A percentile compares a stretch with the other conserved stretches of the same genome.
Conservation (phyloP, 371 early-diverging fungal species). For the Batkoa obscura region DNA sequence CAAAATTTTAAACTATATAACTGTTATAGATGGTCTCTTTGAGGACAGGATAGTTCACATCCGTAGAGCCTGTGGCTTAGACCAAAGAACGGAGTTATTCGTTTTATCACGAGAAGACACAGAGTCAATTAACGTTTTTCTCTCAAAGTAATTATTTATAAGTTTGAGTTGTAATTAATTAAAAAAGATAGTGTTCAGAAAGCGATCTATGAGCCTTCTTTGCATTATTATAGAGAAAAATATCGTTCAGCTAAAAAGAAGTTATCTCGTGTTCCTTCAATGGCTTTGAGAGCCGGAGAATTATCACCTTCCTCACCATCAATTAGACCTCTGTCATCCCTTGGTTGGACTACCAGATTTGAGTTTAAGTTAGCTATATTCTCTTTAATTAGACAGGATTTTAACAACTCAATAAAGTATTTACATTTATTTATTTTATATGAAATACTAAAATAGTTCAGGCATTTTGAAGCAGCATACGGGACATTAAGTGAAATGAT, state of each 20-base stretch:
- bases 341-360: conserved; percentile 67
- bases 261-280: conserved; percentile 21
- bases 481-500: conserved; percentile 39
- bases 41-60: conserved; percentile 42
- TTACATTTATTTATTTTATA: background rate
- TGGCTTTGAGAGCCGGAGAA: too few relatives aligned
- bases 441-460: too few relatives aligned
- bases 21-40: conserved; percentile 28
- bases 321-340: conserved; percentile 23
- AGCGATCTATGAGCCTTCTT: conserved; percentile 39
- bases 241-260: conserved; percentile 52
- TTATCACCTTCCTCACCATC: conserved; percentile 19
- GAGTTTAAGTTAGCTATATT: conserved; percentile 60
- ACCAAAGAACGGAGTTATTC: conserved; percentile 37
- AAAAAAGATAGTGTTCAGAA: conserved; percentile 29
- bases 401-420: conserved; percentile 46
- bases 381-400: conserved; percentile 57
- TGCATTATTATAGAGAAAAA: conserved; percentile 50
- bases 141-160: conserved; percentile 25
- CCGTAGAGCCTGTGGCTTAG: conserved; percentile 40
- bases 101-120: conserved; percentile 26
- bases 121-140: conserved; percentile 37
- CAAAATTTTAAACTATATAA: background rate
- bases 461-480: conserved; percentile 50
- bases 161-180: background rate